phyloP scores from a whole-genome alignment of 2,329 filamentous ascomycete genomes.

The Bretziella fagacearum region DNA sequence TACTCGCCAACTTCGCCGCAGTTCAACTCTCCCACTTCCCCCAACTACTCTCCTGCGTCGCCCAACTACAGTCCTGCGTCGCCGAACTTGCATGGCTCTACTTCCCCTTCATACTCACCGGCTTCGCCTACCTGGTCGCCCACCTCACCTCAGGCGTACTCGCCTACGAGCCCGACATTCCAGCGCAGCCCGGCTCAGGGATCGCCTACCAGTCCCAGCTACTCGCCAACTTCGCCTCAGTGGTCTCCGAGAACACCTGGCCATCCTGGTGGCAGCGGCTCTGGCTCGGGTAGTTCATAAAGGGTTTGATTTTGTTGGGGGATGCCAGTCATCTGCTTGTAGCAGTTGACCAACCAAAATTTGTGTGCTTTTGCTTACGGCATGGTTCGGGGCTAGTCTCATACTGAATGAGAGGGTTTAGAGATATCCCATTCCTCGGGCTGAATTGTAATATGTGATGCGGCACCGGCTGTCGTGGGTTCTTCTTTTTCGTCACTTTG shows the following conservation, averaged over 20 bases:
- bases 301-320: constrained; percentile 16
- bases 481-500: constrained; percentile 4
- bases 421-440: not conserved
- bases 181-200: constrained; percentile 34
- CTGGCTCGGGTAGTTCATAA: constrained; percentile 25
- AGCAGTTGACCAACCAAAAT: constrained; percentile 10
- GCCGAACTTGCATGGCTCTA: constrained; percentile 34
- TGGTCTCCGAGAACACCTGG: constrained; percentile 31
- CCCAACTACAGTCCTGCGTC: constrained; percentile 57
- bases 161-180: constrained; percentile 46
- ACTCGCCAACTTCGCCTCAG: constrained; percentile 47
- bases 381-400: not conserved
- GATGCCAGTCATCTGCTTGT: not conserved
- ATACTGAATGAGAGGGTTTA: not conserved
- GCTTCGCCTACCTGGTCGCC: constrained; percentile 66
- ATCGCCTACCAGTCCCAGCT: constrained; percentile 52
- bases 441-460: constrained; percentile 7
- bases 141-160: constrained; percentile 49
- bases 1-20: constrained; percentile 58
- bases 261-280: constrained; percentile 20
- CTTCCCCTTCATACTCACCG: constrained; percentile 48
- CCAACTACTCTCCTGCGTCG: constrained; percentile 53
- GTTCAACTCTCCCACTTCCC: constrained; percentile 61
- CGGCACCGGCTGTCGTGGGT: constrained; percentile 5
- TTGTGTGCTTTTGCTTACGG: not conserved